These are phyloP conservation scores for Botrytis elliptica DNA, from an alignment of 2,329 filamentous ascomycete genomes.

Conservation along the genomic window DNA sequence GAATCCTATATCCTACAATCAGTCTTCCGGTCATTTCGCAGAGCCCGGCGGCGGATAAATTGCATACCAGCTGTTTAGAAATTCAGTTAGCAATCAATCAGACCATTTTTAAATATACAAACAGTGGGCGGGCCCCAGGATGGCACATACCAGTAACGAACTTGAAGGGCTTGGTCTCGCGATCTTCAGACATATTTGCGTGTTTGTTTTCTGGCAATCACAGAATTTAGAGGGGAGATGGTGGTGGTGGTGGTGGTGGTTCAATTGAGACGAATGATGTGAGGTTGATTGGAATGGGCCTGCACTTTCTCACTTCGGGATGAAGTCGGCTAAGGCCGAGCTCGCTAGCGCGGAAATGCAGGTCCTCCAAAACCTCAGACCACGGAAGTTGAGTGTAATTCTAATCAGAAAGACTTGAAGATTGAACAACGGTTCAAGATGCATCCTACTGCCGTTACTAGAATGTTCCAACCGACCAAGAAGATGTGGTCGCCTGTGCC, in stretches of 20 bases:
- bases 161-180: conserved; percentile 99
- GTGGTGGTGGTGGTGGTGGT: conserved; percentile 35
- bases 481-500: conserved; percentile 70
- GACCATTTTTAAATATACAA: conserved; percentile 32
- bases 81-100: conserved; percentile 43
- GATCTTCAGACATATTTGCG: conserved; percentile 86
- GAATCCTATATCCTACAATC: conserved; percentile 64
- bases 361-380: conserved; percentile 23
- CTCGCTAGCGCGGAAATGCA: conserved; percentile 24
- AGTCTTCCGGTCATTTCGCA: conserved; percentile 21
- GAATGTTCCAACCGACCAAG: conserved; percentile 65
- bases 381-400: conserved; percentile 27
- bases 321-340: conserved; percentile 39
- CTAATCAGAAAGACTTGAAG: conserved; percentile 19
- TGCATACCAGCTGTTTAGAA: conserved; percentile 48
- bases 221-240: conserved; percentile 36
- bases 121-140: conserved; percentile 21
- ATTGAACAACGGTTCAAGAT: conserved; percentile 33
- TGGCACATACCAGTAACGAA: conserved; percentile 88
- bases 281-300: conserved; percentile 33
- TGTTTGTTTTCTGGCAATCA: conserved; percentile 39
- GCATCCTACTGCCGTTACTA: conserved; percentile 58
- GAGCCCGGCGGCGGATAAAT: conserved; percentile 17
- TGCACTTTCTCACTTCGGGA: conserved; percentile 23
- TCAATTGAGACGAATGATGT: conserved; percentile 38